Conservation (phyloP, 805 yeast species). For the Candida mattraensis region DNA sequence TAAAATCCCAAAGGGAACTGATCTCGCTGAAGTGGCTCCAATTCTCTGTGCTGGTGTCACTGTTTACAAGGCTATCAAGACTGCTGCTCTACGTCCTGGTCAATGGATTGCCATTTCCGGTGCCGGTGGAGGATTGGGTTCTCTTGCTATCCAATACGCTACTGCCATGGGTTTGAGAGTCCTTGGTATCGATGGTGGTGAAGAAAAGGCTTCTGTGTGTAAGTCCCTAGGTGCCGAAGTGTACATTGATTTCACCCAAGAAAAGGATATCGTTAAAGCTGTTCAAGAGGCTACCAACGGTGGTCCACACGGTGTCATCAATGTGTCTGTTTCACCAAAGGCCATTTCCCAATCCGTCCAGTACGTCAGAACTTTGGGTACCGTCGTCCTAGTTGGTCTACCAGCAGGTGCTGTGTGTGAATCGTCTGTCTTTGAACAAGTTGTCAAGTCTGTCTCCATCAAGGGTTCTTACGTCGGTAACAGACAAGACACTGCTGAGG, state of each 20-base stretch:
- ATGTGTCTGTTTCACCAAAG: conserved; percentile 57
- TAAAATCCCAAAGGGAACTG: conserved; percentile 68
- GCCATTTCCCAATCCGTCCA: conserved; percentile 57
- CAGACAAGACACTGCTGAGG: conserved; percentile 83
- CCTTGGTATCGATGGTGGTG: conserved; percentile 76
- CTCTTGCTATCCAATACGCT: conserved; percentile 76
- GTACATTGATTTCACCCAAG: conserved; percentile 53
- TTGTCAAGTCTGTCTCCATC: conserved; percentile 69
- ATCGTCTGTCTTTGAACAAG: conserved; percentile 72
- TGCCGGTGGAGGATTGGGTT: conserved; percentile 83
- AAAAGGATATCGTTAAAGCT: conserved; percentile 42
- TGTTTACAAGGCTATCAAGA: conserved; percentile 86
- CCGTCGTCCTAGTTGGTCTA: conserved; percentile 65
- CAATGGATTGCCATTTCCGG: conserved; percentile 79
- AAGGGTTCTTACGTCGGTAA: conserved; percentile 89
- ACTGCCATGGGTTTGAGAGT: conserved; percentile 74
- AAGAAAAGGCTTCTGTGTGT: conserved; percentile 55
- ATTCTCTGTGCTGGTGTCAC: conserved; percentile 91
- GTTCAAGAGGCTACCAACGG: conserved; percentile 46
- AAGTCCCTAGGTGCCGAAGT: conserved; percentile 62
- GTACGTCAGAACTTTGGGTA: conserved; percentile 60
- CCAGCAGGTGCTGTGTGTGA: conserved; percentile 78
- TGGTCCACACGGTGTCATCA: conserved; percentile 68
- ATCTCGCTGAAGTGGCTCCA: conserved; percentile 76
- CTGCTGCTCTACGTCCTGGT: conserved; percentile 73